phyloP scores from a whole-genome alignment of 2,329 filamentous ascomycete genomes.

The Blastomyces silverae region DNA sequence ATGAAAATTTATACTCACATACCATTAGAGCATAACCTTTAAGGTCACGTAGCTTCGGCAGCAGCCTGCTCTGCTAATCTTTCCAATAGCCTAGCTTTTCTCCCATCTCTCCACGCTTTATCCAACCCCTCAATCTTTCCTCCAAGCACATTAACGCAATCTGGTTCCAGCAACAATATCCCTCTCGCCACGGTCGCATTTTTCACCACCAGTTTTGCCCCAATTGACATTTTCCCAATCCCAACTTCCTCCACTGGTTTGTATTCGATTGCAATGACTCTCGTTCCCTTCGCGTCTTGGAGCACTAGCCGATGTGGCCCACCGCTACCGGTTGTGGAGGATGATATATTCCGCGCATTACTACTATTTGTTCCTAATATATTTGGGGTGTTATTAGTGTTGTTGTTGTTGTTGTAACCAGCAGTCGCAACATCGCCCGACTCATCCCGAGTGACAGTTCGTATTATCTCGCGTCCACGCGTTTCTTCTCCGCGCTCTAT shows the following conservation, averaged over 20 bases:
- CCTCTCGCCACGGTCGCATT: slow-evolving; percentile 63
- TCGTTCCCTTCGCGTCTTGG: slow-evolving; percentile 68
- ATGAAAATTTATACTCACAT: not conserved
- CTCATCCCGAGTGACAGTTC: slow-evolving; percentile 55
- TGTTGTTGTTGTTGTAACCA: slow-evolving; percentile 5
- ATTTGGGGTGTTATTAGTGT: slow-evolving; percentile 11
- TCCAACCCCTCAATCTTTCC: slow-evolving; percentile 81
- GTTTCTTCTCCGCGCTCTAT: slow-evolving; percentile 47
- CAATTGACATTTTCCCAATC: slow-evolving; percentile 58
- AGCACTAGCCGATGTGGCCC: slow-evolving; percentile 74
- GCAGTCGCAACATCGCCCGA: slow-evolving; percentile 25
- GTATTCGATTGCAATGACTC: slow-evolving; percentile 67
- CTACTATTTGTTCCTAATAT: slow-evolving; percentile 21
- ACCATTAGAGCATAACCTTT: not conserved
- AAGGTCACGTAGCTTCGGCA: slow-evolving; percentile 4
- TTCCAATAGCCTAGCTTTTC: slow-evolving; percentile 62
- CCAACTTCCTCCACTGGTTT: slow-evolving; percentile 58
- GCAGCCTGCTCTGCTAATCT: slow-evolving; percentile 42
- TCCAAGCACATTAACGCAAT: slow-evolving; percentile 64
- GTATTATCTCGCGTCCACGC: slow-evolving; percentile 72
- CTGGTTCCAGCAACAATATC: slow-evolving; percentile 67
- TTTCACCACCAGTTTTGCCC: slow-evolving; percentile 70
- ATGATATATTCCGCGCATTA: slow-evolving; percentile 14
- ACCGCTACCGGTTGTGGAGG: slow-evolving; percentile 23
- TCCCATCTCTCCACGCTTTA: slow-evolving; percentile 64